phyloP scores from a whole-genome alignment of 2,329 filamentous ascomycete genomes.

The Paracoccidioides brasiliensis region DNA sequence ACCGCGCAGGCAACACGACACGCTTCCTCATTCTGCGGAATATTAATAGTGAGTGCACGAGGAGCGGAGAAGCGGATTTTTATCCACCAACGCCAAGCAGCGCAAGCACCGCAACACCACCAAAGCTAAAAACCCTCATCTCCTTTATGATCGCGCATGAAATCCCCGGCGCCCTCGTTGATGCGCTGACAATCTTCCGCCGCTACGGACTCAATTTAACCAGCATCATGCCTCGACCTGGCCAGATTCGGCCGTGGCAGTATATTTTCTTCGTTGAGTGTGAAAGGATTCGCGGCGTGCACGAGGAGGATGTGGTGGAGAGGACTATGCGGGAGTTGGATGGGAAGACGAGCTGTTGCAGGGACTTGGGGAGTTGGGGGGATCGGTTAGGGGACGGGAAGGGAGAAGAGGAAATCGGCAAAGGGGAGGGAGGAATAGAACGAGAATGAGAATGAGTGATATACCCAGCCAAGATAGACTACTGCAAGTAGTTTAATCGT shows the following conservation, averaged over 20 bases:
- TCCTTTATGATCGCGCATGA: slow-evolving; percentile 72
- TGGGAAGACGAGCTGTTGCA: slow-evolving; percentile 27
- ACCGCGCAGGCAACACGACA: slow-evolving; percentile 34
- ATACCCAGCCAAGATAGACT: no score
- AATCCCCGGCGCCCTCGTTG: slow-evolving; percentile 67
- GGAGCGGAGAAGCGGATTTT: background rate
- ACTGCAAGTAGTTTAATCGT: no score
- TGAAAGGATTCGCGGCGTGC: slow-evolving; percentile 38
- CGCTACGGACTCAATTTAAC: slow-evolving; percentile 65
- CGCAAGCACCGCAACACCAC: background rate
- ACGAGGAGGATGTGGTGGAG: slow-evolving; percentile 20
- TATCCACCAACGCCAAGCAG: background rate
- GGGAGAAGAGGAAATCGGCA: background rate
- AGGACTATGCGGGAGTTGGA: slow-evolving; percentile 25
- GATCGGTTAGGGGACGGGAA: slow-evolving; percentile 17
- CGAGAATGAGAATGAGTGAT: no score
- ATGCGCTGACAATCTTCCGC: slow-evolving; percentile 68
- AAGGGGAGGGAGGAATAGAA: background rate
- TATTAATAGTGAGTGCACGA: slow-evolving; percentile 17
- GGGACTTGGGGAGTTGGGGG: slow-evolving; percentile 30
- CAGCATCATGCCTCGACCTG: slow-evolving; percentile 78
- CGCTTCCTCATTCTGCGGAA: slow-evolving; percentile 35
- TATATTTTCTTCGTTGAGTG: slow-evolving; percentile 96
- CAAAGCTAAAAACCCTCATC: slow-evolving; percentile 54
- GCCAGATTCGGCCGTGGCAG: slow-evolving; percentile 61